Base-by-base conservation (phyloP, 1,284 basidiomycete genomes). In the Rhizoctonia solani region DNA sequence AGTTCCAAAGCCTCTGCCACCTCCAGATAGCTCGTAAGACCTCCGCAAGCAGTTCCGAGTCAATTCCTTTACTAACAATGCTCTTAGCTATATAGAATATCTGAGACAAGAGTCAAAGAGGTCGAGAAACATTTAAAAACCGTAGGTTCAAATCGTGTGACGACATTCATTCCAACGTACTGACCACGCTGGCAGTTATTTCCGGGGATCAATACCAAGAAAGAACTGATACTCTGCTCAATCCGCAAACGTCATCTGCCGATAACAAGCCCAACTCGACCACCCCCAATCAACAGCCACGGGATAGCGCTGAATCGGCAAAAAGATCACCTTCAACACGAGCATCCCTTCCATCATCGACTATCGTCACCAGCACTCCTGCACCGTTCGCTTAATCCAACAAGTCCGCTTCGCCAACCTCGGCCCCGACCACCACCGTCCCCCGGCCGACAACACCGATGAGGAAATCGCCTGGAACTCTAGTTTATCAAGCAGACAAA, bases 61-160 rank as follows among this genome's bases (percentile, higher is more conserved):
- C n/a, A 50, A 19, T 21, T 14, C 6, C 13, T 14, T 53, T 14
- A 11, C 14, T 32, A 30, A 13, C 30, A 14, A 6, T 30, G 2
- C 50, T 13, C n/a, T 3, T 34, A 53, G 50, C 23, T 53, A 53
- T n/a, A 53, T 53, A 53, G 50, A 53, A 23, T 53, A 53, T 32
- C 29, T 53, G 25, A 53, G 21, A 30, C 16, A 4, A 29, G 29
- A 32, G 50, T 53, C 16, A 53, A 53, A 32, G 50, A 53, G 25
- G n/a, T 32, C 11, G 50, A 53, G 30, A 16, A 16, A 23, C 29
- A 32, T 6, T 30, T 53, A 8, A 53, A 53, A 21, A 25, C 16
- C 16, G 50, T 23, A n/a, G 34, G 50, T 32, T 14, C n/a, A n/a
- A n/a, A n/a, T 16, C 6, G 21, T 53, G 5, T 32, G 19, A 6